Percentiles rank a stretch among this genome's conserved stretches.
phyloP scores from a whole-genome alignment of 176 grass and related monocot species.

The Zea mays region Zm-B73-REFERENCE-NAM-5.0 NC_050097.1:27575001-27575500 shows the following conservation, averaged over 20 bases:
- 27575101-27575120: constrained; percentile 75
- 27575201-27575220: background rate
- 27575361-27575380: constrained; percentile 44
- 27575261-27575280: background rate
- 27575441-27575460: constrained; percentile 58
- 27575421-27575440: constrained; percentile 37
- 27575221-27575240: background rate
- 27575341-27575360: constrained; percentile 65
- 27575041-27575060: constrained; percentile 12
- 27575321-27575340: constrained; percentile 80
- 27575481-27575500: constrained; percentile 83
- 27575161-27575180: constrained; percentile 77
- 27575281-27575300: constrained; percentile 44
- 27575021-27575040: background rate
- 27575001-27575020: constrained; percentile 77
- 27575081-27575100: background rate
- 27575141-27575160: constrained; percentile 70
- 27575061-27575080: constrained; percentile 10
- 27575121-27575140: constrained; percentile 69
- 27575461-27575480: constrained; percentile 76
- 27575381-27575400: constrained; percentile 70
- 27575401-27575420: constrained; percentile 50
- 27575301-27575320: constrained; percentile 80
- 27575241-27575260: background rate
- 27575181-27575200: constrained; percentile 24